phyloP scores from a whole-genome alignment of 306 rosid genomes.

The Astragalus membranaceus region DNA sequence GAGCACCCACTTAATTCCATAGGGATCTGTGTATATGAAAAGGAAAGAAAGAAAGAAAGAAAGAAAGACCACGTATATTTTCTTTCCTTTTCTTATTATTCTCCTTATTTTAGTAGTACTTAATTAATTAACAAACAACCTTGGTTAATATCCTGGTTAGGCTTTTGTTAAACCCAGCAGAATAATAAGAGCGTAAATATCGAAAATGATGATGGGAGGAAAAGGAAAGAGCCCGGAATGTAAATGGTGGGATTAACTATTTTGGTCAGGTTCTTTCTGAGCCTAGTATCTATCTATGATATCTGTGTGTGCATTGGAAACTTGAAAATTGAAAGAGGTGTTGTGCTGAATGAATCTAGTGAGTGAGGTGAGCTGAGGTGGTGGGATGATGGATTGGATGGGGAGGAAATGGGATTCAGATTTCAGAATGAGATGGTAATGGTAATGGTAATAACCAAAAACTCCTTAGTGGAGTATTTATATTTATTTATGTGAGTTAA shows the following conservation, averaged over 20 bases:
- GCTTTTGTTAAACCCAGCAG: constrained; percentile 48
- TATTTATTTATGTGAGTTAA: too few relatives aligned
- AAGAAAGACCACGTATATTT: not conserved
- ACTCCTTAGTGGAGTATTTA: too few relatives aligned
- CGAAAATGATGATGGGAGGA: constrained; percentile 4
- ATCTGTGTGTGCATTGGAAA: not conserved
- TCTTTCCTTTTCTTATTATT: not conserved
- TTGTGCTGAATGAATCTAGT: not conserved
- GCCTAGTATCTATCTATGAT: too few relatives aligned
- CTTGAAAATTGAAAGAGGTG: too few relatives aligned
- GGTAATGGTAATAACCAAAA: too few relatives aligned
- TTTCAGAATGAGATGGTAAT: not conserved
- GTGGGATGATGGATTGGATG: not conserved
- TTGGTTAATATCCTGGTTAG: constrained; percentile 17
- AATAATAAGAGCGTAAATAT: constrained; percentile 5
- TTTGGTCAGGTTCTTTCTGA: constrained; percentile 1
- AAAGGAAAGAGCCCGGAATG: not conserved
- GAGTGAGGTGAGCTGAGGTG: too few relatives aligned
- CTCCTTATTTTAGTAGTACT: not conserved
- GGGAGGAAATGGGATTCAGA: not conserved
- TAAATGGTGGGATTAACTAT: constrained; percentile 10
- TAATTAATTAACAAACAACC: too few relatives aligned
- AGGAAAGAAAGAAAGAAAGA: too few relatives aligned
- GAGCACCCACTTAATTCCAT: constrained; percentile 75
- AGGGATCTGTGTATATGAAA: constrained; percentile 80